Evolutionary conservation across 2,329 filamentous ascomycete genomes (phyloP).

Genomic region (Chaetomium strumarium): DNA sequence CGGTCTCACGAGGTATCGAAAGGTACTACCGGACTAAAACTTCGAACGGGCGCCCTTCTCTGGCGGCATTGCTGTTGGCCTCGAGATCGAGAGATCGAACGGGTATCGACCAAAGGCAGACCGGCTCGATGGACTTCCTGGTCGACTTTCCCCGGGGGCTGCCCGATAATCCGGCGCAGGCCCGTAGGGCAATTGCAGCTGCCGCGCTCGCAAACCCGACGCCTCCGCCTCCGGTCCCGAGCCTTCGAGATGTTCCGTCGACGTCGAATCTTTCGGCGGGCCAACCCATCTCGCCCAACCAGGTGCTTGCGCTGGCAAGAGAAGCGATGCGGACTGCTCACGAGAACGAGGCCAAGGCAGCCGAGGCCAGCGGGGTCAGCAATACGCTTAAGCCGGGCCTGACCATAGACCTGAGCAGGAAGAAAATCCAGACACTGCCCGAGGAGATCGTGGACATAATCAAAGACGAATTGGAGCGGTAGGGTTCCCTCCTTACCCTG

Average conservation of each 20-base stretch:
- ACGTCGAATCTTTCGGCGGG: conserved; percentile 44
- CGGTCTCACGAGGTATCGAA: neutral
- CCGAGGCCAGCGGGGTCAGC: conserved; percentile 53
- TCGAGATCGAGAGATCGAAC: neutral
- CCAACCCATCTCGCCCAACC: conserved; percentile 51
- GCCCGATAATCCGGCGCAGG: conserved; percentile 34
- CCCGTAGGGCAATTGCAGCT: conserved; percentile 28
- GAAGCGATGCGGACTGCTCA: conserved; percentile 63
- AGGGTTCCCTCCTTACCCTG: conserved; percentile 23
- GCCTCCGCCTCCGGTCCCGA: conserved; percentile 26
- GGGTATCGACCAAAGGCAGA: conserved; percentile 13
- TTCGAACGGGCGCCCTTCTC: neutral
- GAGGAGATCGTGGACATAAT: conserved; percentile 71
- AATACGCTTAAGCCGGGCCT: conserved; percentile 62
- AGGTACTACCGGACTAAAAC: neutral
- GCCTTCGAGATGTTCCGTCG: conserved; percentile 42
- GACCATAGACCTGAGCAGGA: conserved; percentile 72
- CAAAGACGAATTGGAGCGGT: conserved; percentile 69
- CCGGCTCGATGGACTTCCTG: conserved; percentile 18
- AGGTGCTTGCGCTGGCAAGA: conserved; percentile 60
- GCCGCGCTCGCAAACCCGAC: conserved; percentile 25
- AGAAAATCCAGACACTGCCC: conserved; percentile 64
- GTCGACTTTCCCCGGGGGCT: conserved; percentile 30
- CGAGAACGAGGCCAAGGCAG: conserved; percentile 58
- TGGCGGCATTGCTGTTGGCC: neutral